Evolutionary conservation across 2,329 filamentous ascomycete species (phyloP), one percentile per base, ranked within the genome.

Genomic region (Fusarium sp.): DNA sequence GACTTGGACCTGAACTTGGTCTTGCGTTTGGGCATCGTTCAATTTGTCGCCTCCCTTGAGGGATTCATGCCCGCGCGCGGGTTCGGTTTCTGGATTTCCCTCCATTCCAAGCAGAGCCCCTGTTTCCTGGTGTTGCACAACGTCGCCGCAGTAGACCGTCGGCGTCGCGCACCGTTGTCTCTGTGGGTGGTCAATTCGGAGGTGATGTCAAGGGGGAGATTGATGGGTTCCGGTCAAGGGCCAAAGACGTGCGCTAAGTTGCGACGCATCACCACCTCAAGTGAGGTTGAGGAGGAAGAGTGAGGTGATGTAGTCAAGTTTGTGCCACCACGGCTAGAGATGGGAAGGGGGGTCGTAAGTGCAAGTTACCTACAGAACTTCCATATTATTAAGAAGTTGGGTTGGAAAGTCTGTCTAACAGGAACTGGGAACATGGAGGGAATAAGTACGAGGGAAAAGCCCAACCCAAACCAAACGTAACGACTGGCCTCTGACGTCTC

Each of bases 91-190:
- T 72, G 67, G 44, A 73, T 76, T 77, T 73, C 66, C 74, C 64
- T 80, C 77, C 78, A 79, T 79, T 74, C 75, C 75, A 75, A 60
- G 17, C 24, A 53, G 64, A 36, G 22, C 49, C 49, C 40, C 49
- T 69, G 40, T 63, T 62, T 67, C 36, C n/a, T 53, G 58, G 53
- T 49, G 59, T 62, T 66, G 61, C 42, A 69, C 69, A 69, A 64
- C 17, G 49, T 53, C 49, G 62, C 60, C 40, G 44, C 29, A 61
- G 12, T 12, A 8, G 20, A 22, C 68, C 38, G 46, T 35, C 57
- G 22, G 57, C 31, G 38, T 38, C 56, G 14, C 36, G 40, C 49
- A 53, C 49, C 27, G 20, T 31, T 44, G 11, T 44, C 64, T 69
- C 46, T 57, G 58, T 56, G 42, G 42, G 53, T 60, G n/a, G 33